These are phyloP conservation scores for Drechslera avenae DNA, from an alignment of 2,329 filamentous ascomycete species.

Conservation along the genomic window DNA sequence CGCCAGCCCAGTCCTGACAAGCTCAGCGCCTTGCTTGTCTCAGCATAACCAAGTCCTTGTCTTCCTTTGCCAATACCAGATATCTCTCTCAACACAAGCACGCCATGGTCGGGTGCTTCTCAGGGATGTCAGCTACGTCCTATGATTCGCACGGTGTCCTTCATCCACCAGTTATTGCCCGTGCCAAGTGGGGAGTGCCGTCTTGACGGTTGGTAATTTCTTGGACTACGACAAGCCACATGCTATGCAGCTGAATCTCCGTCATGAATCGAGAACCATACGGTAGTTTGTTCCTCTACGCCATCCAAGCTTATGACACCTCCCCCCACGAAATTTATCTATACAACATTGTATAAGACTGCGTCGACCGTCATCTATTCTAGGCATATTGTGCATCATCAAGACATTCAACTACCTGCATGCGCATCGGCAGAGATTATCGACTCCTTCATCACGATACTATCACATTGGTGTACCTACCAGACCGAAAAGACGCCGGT, in stretches of 20 bases:
- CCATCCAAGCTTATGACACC: too few relatives aligned
- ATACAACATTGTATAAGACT: conserved; percentile 8
- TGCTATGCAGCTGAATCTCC: conserved; percentile 24
- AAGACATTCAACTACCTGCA: too few relatives aligned
- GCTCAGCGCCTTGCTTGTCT: conserved; percentile 29
- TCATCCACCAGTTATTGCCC: conserved; percentile 11
- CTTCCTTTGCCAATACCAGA: conserved; percentile 16
- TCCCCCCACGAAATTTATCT: conserved; percentile 7
- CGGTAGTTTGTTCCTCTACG: conserved; percentile 10
- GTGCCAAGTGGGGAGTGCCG: conserved; percentile 29
- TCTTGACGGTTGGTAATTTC: conserved; percentile 18
- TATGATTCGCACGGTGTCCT: conserved; percentile 28
- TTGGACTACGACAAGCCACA: conserved; percentile 20
- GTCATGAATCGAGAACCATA: conserved; percentile 26
- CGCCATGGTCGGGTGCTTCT: conserved; percentile 27
- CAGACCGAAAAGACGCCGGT: too few relatives aligned
- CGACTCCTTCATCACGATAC: too few relatives aligned
- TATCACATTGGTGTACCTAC: too few relatives aligned
- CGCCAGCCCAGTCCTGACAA: conserved; percentile 38
- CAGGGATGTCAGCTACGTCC: conserved; percentile 10
- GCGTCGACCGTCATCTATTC: background rate
- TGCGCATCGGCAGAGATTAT: too few relatives aligned
- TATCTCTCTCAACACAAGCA: conserved; percentile 22
- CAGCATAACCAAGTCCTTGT: conserved; percentile 32
- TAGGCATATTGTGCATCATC: background rate